Evolutionary conservation across 208 protist genomes (phyloP).

Genomic region (Acanthamoeba triangularis): DNA sequence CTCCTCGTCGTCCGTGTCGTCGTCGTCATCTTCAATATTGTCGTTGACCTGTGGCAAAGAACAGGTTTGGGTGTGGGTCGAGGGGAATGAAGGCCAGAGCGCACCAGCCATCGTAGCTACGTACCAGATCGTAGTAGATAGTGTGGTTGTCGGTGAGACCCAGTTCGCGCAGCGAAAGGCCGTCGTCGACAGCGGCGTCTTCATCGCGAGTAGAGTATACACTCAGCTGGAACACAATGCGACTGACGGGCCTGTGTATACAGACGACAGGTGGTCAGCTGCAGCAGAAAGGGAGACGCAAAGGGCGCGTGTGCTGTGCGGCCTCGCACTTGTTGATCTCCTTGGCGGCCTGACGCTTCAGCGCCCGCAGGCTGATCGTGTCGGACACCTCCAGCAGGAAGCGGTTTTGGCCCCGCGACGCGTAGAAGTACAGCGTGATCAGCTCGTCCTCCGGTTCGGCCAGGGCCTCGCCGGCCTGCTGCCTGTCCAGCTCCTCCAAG

Average conservation of each 20-base stretch:
- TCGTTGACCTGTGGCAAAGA: not conserved
- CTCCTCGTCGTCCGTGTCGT: conserved; percentile 13
- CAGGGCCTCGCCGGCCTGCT: not conserved
- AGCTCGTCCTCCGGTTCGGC: not conserved
- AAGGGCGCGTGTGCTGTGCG: no score
- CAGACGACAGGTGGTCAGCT: not conserved
- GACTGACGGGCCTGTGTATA: not conserved
- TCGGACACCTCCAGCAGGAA: conserved; percentile 37
- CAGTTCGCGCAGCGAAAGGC: not conserved
- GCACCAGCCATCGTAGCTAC: no score
- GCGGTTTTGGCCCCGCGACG: not conserved
- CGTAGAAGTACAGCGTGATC: conserved; percentile 45
- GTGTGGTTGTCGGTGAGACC: conserved; percentile 32
- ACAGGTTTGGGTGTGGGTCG: not conserved
- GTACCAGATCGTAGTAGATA: conserved; percentile 31
- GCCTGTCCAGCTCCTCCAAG: conserved; percentile 36
- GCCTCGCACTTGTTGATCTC: not conserved
- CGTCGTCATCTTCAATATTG: not conserved
- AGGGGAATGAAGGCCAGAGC: no score
- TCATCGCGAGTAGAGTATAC: not conserved
- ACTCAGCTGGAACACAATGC: conserved; percentile 14
- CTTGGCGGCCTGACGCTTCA: not conserved
- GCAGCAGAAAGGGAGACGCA: not conserved
- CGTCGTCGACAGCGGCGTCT: not conserved
- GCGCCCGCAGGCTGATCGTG: not conserved